Evolutionary conservation across 2,329 filamentous ascomycete species (phyloP), one percentile per base, ranked within the genome.

Genomic region (Alternaria tenuissima): DNA sequence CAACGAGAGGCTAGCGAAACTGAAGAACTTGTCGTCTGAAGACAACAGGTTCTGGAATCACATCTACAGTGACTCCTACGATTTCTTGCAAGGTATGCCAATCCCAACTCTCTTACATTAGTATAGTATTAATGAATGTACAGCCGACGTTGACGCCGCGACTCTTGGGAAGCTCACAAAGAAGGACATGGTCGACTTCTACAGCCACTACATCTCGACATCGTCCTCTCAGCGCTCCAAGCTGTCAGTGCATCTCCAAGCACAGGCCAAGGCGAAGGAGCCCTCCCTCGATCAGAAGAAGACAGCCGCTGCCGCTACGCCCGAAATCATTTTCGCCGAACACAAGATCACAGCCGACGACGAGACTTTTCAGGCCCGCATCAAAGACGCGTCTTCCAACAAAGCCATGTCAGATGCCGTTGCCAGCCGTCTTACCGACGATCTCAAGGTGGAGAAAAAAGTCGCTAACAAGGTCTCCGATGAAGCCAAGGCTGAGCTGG

Each of bases 11-110:
- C 82, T 96, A 22, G 94, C 98, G 80, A 97, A 96, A 79, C 79
- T 96, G 69, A 96, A 97, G 84, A 98, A 97, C 67, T 82, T 99
- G 47, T 87, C 89, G 61, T 91, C 94, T 66, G 95, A 98, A 81
- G 93, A 89, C 6, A 86, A 84, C 56, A 86, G 92, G 44, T 90
- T 96, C 75, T 97, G 93, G 94, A 85, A 84, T 51, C 92, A 97
- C 72, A 92, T 99, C 68, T 87, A 88, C 52, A 91, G 86, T 53
- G 94, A 97, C 75, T 92, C 90, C 68, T 96, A 94, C 77, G 93
- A 97, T 78, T 99, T 98, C 78, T 86, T 93, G 72, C 88, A 91
- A 75, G 88, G 94, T 93, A 84, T 78, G 87, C 82, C 32, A 38
- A 12, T 12, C 7, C 28, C 39, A 16, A 39, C 6, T 18, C 32